Evolutionary conservation across 768 basidiomycete species (phyloP).

Genomic region (Amyloporia xantha): DNA sequence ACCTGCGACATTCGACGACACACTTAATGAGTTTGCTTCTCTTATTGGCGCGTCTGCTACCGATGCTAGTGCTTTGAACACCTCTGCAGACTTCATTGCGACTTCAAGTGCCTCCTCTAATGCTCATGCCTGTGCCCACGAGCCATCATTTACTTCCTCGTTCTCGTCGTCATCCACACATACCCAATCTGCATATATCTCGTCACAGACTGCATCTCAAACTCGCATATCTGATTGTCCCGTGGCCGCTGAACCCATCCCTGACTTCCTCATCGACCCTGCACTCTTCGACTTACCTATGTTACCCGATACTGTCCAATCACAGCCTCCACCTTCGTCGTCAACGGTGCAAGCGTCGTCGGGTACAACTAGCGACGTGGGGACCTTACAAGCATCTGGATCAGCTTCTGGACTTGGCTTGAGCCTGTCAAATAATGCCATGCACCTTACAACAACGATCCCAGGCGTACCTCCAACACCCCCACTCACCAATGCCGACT

Average conservation of each 20-base stretch:
- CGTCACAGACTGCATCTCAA: neutral
- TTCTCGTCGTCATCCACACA: neutral
- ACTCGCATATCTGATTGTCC: neutral
- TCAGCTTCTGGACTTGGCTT: no score
- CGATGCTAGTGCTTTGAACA: neutral
- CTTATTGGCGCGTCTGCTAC: neutral
- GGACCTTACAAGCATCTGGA: no score
- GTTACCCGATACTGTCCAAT: neutral
- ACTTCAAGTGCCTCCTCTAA: no score
- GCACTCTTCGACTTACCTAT: constrained; percentile 12
- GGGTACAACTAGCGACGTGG: no score
- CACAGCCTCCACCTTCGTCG: neutral
- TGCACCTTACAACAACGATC: no score
- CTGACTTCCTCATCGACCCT: constrained; percentile 19
- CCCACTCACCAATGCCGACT: constrained; percentile 10
- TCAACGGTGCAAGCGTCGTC: neutral
- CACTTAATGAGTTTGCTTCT: neutral
- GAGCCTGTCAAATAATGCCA: no score
- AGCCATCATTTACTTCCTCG: no score
- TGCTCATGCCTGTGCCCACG: no score
- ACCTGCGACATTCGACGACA: neutral
- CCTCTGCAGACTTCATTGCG: no score
- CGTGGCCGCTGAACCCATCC: neutral
- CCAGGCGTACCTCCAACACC: neutral
- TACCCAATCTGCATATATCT: neutral